phyloP scores from a whole-genome alignment of 352 stramenopile species.

The Pythium dissimile region DNA sequence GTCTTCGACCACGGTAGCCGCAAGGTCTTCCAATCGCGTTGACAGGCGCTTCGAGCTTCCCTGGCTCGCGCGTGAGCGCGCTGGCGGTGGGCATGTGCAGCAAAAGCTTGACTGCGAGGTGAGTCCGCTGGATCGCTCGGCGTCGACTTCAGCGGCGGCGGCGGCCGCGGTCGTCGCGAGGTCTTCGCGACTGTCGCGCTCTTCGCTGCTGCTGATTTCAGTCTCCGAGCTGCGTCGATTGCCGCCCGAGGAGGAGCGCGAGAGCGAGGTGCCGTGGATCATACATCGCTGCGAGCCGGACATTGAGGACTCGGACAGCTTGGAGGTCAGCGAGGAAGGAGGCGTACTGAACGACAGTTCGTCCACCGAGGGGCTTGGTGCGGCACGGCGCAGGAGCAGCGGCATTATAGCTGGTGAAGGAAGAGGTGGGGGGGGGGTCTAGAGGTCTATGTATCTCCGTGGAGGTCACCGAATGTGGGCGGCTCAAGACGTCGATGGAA shows the following conservation, averaged over 20 bases:
- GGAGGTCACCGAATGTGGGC: not conserved
- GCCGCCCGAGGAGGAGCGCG: conserved; percentile 6
- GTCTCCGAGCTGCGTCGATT: conserved; percentile 20
- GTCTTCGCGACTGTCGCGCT: conserved; percentile 16
- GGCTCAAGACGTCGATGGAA: not conserved
- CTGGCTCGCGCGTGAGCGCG: conserved; percentile 16
- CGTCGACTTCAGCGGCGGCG: conserved; percentile 8
- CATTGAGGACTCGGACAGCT: conserved; percentile 4
- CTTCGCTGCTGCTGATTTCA: conserved; percentile 21
- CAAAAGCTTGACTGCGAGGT: not conserved
- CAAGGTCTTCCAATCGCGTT: conserved; percentile 16
- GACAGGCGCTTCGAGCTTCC: conserved; percentile 26
- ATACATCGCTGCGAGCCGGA: conserved; percentile 6
- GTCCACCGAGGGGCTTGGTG: conserved; percentile 67
- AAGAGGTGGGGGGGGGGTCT: not conserved
- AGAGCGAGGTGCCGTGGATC: conserved; percentile 9
- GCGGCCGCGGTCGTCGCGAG: conserved; percentile 1
- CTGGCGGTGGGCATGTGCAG: conserved; percentile 6
- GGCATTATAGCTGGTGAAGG: conserved; percentile 37
- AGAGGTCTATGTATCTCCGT: not conserved
- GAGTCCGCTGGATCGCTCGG: conserved; percentile 1
- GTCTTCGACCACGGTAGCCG: conserved; percentile 15
- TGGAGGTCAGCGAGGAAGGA: conserved; percentile 25
- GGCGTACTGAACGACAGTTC: conserved; percentile 56
- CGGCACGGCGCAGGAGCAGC: conserved; percentile 57